phyloP scores from a whole-genome alignment of 106 monocot genomes.

The Cymbidium sinense region DNA sequence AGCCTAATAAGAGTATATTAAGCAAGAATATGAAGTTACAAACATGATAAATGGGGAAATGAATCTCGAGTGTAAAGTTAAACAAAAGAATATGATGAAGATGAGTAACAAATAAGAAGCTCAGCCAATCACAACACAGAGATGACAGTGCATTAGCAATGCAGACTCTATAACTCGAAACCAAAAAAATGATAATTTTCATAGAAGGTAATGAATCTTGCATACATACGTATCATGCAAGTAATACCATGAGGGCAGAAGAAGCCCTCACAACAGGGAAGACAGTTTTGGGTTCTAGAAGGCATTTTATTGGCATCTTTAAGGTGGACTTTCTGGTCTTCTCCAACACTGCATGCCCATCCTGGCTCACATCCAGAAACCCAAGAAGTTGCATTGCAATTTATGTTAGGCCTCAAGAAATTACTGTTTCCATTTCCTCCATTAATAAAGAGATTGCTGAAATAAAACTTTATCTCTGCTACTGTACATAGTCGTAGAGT shows the following conservation, averaged over 20 bases:
- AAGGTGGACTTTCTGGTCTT: constrained; percentile 18
- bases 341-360: constrained; percentile 31
- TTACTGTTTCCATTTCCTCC: too few species aligned
- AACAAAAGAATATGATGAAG: not conserved
- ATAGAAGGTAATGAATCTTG: not conserved
- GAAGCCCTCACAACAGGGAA: constrained; percentile 62
- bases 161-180: not conserved
- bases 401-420: too few species aligned
- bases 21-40: not conserved
- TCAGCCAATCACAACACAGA: not conserved
- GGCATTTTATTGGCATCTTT: constrained; percentile 14
- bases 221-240: constrained; percentile 72
- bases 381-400: too few species aligned
- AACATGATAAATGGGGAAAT: not conserved
- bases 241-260: constrained; percentile 64
- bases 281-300: constrained; percentile 23
- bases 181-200: not conserved
- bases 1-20: not conserved
- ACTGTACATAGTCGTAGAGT: constrained; percentile 29
- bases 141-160: not conserved
- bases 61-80: too few species aligned
- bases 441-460: too few species aligned
- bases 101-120: not conserved
- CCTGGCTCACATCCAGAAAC: too few species aligned
- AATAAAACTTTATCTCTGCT: too few species aligned